phyloP scores from a whole-genome alignment of 768 basidiomycete genomes.

The Russula emetica region DNA sequence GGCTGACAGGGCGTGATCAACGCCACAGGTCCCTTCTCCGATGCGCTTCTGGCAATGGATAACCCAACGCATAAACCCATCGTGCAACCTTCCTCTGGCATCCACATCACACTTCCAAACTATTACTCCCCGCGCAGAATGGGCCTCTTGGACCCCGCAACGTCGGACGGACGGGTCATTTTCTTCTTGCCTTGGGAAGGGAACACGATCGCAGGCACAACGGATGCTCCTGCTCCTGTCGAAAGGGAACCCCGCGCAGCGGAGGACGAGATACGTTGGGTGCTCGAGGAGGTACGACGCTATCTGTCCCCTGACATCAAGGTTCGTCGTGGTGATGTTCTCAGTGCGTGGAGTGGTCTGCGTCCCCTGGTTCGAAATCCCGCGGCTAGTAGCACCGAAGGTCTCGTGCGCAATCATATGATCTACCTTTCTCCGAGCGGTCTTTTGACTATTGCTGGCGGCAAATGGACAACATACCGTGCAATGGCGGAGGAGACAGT shows the following conservation, averaged over 20 bases:
- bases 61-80: slow-evolving; percentile 74
- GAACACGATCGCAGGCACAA: slow-evolving; percentile 95
- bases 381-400: slow-evolving; percentile 68
- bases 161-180: slow-evolving; percentile 94
- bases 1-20: slow-evolving; percentile 77
- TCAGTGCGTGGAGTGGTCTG: slow-evolving; percentile 92
- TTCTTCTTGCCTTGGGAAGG: slow-evolving; percentile 99
- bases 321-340: slow-evolving; percentile 89
- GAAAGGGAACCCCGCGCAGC: slow-evolving; percentile 70
- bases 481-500: slow-evolving; percentile 96
- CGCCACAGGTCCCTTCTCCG: slow-evolving; percentile 93
- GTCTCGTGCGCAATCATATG: slow-evolving; percentile 90
- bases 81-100: slow-evolving; percentile 87
- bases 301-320: slow-evolving; percentile 92
- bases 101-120: slow-evolving; percentile 94
- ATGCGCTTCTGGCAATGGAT: slow-evolving; percentile 79
- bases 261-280: slow-evolving; percentile 96
- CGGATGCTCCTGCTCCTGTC: slow-evolving; percentile 76
- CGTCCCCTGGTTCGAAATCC: slow-evolving; percentile 88
- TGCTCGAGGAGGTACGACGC: slow-evolving; percentile 85
- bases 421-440: slow-evolving; percentile 78
- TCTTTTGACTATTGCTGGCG: slow-evolving; percentile 90
- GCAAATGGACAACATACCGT: slow-evolving; percentile 98
- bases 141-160: slow-evolving; percentile 93
- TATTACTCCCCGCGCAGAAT: slow-evolving; percentile 95